These are phyloP conservation scores for Penicillium sp. DNA, from an alignment of 2,329 filamentous ascomycete species.

Conservation along the genomic window DNA sequence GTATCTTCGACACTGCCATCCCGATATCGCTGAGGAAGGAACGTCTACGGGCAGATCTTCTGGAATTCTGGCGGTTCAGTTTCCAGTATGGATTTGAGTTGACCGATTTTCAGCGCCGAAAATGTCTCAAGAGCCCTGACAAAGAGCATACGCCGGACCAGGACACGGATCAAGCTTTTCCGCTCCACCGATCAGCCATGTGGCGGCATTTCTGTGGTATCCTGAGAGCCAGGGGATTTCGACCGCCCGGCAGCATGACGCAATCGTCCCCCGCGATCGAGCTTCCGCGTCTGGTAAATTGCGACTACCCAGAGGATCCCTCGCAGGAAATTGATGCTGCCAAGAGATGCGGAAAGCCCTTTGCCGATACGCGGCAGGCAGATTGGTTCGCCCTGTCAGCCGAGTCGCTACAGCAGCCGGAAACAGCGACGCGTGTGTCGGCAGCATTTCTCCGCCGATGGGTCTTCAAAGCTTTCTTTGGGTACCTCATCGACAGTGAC, in stretches of 20 bases:
- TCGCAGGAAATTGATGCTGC: not conserved
- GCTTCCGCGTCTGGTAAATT: not conserved
- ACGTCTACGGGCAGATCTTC: not conserved
- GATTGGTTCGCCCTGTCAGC: constrained; percentile 6
- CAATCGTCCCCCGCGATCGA: not conserved
- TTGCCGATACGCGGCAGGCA: not conserved
- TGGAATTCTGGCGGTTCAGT: constrained; percentile 18
- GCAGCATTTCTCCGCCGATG: constrained; percentile 6
- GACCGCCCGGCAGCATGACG: not conserved
- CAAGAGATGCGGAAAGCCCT: constrained; percentile 9
- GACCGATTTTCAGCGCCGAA: not conserved
- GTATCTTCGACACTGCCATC: not conserved
- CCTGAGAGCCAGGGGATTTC: constrained; percentile 1
- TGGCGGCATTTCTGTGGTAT: constrained; percentile 3
- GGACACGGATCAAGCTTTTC: not conserved
- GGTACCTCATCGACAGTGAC: not conserved
- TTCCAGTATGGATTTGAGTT: constrained; percentile 18
- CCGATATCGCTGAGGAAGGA: not conserved
- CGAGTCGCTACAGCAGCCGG: not conserved
- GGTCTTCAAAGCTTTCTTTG: constrained; percentile 10
- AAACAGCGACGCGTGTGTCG: not conserved
- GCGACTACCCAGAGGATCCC: constrained; percentile 1
- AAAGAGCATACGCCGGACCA: not conserved
- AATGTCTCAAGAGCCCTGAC: not conserved
- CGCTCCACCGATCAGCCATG: not conserved